Base-by-base conservation (phyloP, 2,329 filamentous ascomycete genomes). In the Neoscytalidium dimidiatum region DNA sequence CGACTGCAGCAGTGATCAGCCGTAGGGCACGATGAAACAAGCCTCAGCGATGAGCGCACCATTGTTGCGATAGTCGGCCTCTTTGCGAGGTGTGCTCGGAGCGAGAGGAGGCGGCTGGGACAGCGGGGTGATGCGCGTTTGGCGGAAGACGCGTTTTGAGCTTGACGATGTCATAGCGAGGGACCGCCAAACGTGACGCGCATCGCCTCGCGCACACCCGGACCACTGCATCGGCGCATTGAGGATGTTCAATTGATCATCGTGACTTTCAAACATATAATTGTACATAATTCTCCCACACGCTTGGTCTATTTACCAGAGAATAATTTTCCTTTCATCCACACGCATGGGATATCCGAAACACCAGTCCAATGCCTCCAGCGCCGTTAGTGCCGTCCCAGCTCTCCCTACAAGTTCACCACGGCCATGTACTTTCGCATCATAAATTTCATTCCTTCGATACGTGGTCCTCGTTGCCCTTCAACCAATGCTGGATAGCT, bases 1-100 rank as follows among this genome's bases (percentile, higher is more conserved):
- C 64, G 95, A 99, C 95, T 97, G 66, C 53, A 43, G 19, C 4
- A 43, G 53, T 28, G 35, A 19, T 19, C 21, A 60, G 53, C n/a
- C 13, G 4, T 14, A 19, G 17, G 8, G 13, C n/a, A 21, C 1
- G 2, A 9, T 23, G 17, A 19, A 2, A 6, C 17, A 56, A 13
- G 28, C n/a, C n/a, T n/a, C n/a, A n/a, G 56, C 38, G 17, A n/a
- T 14, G 33, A 26, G n/a, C 48, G 33, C 19, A 63, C 61, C 61
- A 63, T 63, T 38, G 6, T 26, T 44, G 48, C 61, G 35, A 33
- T 5, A 13, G 3, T 29, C 26, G 14, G 21, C 31, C 31, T 17
- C 52, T n/a, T 21, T 19, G 19, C 2, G 38, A 29, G 38, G 29
- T 17, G 26, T 38, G 35, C 33, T 9, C 26, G 14, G 28, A 4